These are phyloP conservation scores for Alternaria gaisen DNA, from an alignment of 2,329 filamentous ascomycete genomes.

Conservation along the genomic window DNA sequence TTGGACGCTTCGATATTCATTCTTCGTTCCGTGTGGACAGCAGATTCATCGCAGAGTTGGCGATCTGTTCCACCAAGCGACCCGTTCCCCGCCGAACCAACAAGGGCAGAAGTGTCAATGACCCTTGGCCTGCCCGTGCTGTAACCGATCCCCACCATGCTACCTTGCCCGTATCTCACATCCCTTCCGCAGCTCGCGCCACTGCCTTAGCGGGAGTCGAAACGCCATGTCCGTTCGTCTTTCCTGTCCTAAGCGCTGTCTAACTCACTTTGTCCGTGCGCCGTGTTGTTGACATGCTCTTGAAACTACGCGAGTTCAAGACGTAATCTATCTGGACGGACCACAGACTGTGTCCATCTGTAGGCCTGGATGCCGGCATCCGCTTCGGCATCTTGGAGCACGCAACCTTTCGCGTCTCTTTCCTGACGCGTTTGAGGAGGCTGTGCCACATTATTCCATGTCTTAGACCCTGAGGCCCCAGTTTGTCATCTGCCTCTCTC, in stretches of 20 bases:
- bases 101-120: slow-evolving; percentile 35
- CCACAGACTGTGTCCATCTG: slow-evolving; percentile 2
- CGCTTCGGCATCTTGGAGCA: slow-evolving; percentile 11
- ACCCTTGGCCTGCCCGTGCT: slow-evolving; percentile 40
- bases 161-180: slow-evolving; percentile 48
- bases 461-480: slow-evolving; percentile 42
- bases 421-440: slow-evolving; percentile 36
- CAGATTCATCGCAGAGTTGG: slow-evolving; percentile 27
- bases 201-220: slow-evolving; percentile 41
- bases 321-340: slow-evolving; percentile 5
- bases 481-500: slow-evolving; percentile 44
- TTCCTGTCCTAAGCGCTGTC: slow-evolving; percentile 22
- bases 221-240: slow-evolving; percentile 44
- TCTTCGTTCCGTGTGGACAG: slow-evolving; percentile 26
- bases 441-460: slow-evolving; percentile 43
- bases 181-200: slow-evolving; percentile 48
- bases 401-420: slow-evolving; percentile 15
- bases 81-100: slow-evolving; percentile 44
- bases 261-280: slow-evolving; percentile 13
- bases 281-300: slow-evolving; percentile 8
- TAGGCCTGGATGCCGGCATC: not conserved
- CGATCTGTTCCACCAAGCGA: slow-evolving; percentile 49
- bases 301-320: slow-evolving; percentile 12
- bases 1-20: slow-evolving; percentile 14
- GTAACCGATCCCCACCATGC: slow-evolving; percentile 45